Conservation (phyloP, 163 green algal genomes). For the Chloromonas sp. region DNA sequence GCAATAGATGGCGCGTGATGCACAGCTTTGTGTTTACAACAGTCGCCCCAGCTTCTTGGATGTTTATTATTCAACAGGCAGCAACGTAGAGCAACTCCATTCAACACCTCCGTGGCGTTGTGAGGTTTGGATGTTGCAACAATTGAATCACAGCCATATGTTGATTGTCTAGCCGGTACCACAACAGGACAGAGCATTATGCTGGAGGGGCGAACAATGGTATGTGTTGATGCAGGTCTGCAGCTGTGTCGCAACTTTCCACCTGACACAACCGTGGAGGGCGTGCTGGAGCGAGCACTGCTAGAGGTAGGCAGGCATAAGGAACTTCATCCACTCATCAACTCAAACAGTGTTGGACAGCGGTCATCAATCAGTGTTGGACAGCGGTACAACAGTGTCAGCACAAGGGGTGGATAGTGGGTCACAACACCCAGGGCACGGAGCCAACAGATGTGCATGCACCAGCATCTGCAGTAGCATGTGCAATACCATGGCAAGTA, state of each 20-base stretch:
- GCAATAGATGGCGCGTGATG: too few relatives aligned
- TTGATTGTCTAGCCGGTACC: not conserved
- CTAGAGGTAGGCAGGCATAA: not conserved
- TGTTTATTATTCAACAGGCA: too few relatives aligned
- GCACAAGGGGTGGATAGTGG: not conserved
- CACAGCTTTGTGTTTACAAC: too few relatives aligned
- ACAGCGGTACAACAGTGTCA: not conserved
- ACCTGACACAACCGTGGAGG: slow-evolving; percentile 18
- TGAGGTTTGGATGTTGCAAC: not conserved
- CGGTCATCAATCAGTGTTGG: not conserved
- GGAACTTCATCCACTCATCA: not conserved
- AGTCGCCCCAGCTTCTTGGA: too few relatives aligned
- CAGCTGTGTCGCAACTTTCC: slow-evolving; percentile 13
- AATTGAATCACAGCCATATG: not conserved
- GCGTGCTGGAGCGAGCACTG: slow-evolving; percentile 23
- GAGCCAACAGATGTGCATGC: not conserved
- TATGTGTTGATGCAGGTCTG: slow-evolving; percentile 9
- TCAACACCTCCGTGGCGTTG: too few relatives aligned
- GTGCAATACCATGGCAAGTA: not conserved
- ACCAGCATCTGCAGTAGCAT: not conserved
- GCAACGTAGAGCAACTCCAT: too few relatives aligned
- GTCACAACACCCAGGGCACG: not conserved
- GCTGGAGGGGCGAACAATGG: not conserved
- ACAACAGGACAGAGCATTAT: not conserved
- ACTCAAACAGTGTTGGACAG: not conserved